A percentile compares a stretch with the other conserved stretches of the same genome.
Conservation (phyloP, 1,284 basidiomycete genomes). For the Pterulicium gracile region DNA sequence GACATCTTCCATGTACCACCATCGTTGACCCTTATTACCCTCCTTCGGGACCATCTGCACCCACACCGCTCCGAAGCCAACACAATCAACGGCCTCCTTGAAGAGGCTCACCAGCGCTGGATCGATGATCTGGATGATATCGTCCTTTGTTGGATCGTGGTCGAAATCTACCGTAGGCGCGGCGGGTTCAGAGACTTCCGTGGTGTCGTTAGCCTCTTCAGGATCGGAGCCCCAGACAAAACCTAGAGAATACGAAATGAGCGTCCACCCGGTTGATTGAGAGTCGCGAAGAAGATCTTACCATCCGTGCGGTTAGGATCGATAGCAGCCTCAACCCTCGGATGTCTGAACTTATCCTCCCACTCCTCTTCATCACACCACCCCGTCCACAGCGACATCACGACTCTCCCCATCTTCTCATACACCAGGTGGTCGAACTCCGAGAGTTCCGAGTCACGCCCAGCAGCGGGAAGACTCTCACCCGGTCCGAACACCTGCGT, state of each 20-base stretch:
- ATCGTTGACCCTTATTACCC: not conserved
- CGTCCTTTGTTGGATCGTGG: not conserved
- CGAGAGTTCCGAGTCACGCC: not conserved
- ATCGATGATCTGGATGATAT: not conserved
- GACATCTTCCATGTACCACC: not conserved
- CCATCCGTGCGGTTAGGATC: no score
- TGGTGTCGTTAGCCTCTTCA: not conserved
- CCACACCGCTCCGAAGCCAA: not conserved
- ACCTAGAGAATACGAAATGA: no score
- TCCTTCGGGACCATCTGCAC: not conserved
- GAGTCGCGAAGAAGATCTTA: no score
- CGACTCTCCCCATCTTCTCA: not conserved
- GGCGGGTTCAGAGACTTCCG: not conserved
- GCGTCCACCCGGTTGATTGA: no score
- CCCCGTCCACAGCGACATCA: not conserved
- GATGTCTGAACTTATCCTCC: not conserved
- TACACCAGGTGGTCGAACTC: not conserved
- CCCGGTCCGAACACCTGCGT: constrained; percentile 1
- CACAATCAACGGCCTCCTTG: not conserved
- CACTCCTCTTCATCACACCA: not conserved
- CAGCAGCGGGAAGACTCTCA: not conserved
- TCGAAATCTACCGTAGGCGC: not conserved
- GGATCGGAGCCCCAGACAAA: not conserved
- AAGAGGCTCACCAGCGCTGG: not conserved
- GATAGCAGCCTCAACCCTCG: not conserved